These are phyloP conservation scores for Ophiostoma pallidulum DNA, from an alignment of 2,329 filamentous ascomycete species.

Conservation along the genomic window DNA sequence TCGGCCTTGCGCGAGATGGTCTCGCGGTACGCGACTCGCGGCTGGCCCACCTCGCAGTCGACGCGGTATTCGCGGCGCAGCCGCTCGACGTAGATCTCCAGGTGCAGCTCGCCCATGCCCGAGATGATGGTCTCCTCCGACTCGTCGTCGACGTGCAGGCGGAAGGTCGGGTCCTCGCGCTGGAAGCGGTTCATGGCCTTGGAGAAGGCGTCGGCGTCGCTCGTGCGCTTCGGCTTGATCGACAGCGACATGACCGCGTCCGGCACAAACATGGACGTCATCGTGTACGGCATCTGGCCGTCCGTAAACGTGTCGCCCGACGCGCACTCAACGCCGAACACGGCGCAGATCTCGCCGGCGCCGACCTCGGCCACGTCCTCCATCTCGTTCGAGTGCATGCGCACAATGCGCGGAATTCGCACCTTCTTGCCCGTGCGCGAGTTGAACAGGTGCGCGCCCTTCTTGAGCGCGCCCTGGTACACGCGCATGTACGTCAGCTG, in stretches of 20 bases:
- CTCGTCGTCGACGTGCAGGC: slow-evolving; percentile 84
- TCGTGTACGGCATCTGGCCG: slow-evolving; percentile 81
- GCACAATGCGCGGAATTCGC: slow-evolving; percentile 91
- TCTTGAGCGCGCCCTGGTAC: slow-evolving; percentile 85
- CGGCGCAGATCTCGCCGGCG: slow-evolving; percentile 94
- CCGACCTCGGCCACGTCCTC: slow-evolving; percentile 89
- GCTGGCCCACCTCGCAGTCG: slow-evolving; percentile 90
- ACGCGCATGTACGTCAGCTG: slow-evolving; percentile 98
- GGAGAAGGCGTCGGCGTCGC: slow-evolving; percentile 87
- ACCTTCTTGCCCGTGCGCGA: slow-evolving; percentile 92
- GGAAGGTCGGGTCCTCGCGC: slow-evolving; percentile 95
- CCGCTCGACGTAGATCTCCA: slow-evolving; percentile 96
- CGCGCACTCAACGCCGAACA: slow-evolving; percentile 95
- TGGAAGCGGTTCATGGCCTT: slow-evolving; percentile 99
- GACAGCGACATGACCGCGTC: slow-evolving; percentile 97
- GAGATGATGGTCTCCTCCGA: slow-evolving; percentile 96
- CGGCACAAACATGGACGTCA: slow-evolving; percentile 97
- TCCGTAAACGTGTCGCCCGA: slow-evolving; percentile 98
- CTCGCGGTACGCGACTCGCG: slow-evolving; percentile 94
- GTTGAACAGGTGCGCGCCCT: slow-evolving; percentile 87
- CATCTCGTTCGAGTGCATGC: slow-evolving; percentile 99
- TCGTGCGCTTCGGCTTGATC: slow-evolving; percentile 90
- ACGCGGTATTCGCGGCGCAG: slow-evolving; percentile 95
- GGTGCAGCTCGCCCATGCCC: slow-evolving; percentile 94
- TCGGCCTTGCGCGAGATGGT: slow-evolving; percentile 71